phyloP scores from a whole-genome alignment of 768 basidiomycete genomes.

The Brasilioporus rufonigricans region DNA sequence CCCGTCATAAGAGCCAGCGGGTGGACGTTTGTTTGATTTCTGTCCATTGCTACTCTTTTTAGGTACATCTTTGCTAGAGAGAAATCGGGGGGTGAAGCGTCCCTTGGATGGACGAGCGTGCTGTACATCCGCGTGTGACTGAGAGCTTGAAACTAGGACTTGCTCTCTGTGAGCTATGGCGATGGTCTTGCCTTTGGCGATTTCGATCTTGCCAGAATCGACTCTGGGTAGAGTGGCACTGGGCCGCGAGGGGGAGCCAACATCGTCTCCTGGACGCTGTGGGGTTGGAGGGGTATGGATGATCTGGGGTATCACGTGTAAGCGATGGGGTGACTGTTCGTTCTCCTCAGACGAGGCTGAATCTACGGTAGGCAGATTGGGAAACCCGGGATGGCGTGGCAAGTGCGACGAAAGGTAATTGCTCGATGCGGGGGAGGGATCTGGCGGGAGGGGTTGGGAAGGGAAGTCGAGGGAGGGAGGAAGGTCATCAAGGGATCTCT shows the following conservation, averaged over 20 bases:
- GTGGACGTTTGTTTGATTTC: conserved; percentile 23
- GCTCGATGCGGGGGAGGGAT: conserved; percentile 16
- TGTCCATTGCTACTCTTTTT: conserved; percentile 25
- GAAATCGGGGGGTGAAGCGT: conserved; percentile 33
- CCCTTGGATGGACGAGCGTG: conserved; percentile 10
- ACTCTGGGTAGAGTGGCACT: not conserved
- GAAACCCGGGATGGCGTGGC: conserved; percentile 2
- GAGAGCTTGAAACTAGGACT: conserved; percentile 25
- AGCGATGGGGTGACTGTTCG: conserved; percentile 24
- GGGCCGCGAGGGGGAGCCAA: conserved; percentile 7
- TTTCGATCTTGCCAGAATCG: not conserved
- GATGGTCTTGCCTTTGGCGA: conserved; percentile 12
- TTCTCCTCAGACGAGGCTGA: conserved; percentile 26
- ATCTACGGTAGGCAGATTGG: conserved; percentile 26
- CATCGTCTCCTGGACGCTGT: conserved; percentile 23
- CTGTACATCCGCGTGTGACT: conserved; percentile 9
- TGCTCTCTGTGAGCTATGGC: conserved; percentile 26
- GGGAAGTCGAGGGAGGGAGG: conserved; percentile 13
- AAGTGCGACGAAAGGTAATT: conserved; percentile 11
- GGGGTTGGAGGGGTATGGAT: conserved; percentile 39
- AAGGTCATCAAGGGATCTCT: conserved; percentile 7
- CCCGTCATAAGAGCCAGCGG: conserved; percentile 7
- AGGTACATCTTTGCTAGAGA: conserved; percentile 24
- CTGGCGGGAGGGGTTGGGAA: conserved; percentile 24
- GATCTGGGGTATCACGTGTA: conserved; percentile 30